phyloP scores from a whole-genome alignment of 2,329 filamentous ascomycete genomes.

The Ceratocystis colombiana region DNA sequence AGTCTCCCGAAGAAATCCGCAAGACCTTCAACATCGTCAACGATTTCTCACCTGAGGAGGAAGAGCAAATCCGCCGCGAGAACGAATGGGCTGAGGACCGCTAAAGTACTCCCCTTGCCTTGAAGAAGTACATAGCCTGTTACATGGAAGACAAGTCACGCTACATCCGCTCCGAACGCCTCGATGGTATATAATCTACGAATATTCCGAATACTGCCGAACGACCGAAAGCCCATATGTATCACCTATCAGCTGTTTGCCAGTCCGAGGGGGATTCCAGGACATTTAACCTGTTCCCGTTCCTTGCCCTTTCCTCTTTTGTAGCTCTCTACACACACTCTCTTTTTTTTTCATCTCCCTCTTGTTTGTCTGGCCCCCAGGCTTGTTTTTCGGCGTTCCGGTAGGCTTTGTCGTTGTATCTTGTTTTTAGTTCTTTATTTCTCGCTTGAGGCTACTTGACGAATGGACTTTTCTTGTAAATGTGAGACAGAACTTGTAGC shows the following conservation, averaged over 20 bases:
- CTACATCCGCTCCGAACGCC: neutral
- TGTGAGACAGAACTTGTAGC: neutral
- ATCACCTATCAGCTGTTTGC: neutral
- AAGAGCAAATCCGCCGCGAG: conserved; percentile 90
- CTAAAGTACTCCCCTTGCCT: conserved; percentile 34
- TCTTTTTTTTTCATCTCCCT: neutral
- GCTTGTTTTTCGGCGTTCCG: conserved; percentile 5
- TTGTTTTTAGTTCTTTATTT: neutral
- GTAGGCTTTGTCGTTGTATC: conserved; percentile 8
- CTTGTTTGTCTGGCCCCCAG: neutral
- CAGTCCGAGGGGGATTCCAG: neutral
- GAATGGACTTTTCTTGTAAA: neutral
- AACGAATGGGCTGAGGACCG: conserved; percentile 87
- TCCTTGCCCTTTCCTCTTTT: neutral
- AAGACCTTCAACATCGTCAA: conserved; percentile 99
- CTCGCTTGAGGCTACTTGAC: neutral
- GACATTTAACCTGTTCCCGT: neutral
- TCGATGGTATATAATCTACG: neutral
- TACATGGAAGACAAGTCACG: neutral
- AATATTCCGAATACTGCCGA: neutral
- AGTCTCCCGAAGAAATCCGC: conserved; percentile 96
- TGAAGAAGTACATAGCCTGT: neutral
- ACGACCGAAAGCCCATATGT: neutral
- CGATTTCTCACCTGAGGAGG: conserved; percentile 96
- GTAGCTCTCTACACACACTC: neutral